These are phyloP conservation scores for Ceratocystiopsis minuta DNA, from an alignment of 2,329 filamentous ascomycete species.

Conservation along the genomic window DNA sequence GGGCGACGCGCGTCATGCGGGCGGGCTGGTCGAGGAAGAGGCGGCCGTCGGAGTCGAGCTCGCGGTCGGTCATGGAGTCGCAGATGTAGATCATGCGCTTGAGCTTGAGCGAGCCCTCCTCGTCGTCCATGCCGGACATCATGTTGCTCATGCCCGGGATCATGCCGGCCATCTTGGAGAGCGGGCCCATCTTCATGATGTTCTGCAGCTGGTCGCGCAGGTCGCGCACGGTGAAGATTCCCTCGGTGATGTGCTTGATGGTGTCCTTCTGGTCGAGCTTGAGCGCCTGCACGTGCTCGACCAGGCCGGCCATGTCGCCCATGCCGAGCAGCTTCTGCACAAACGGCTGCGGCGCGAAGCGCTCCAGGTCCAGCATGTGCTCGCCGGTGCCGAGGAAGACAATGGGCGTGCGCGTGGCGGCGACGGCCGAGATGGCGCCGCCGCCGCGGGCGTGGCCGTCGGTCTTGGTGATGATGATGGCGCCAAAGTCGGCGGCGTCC, in stretches of 20 bases:
- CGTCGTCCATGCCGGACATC: conserved; percentile 93
- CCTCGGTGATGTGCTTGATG: conserved; percentile 96
- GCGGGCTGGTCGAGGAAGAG: conserved; percentile 83
- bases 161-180: conserved; percentile 97
- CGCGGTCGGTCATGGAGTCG: conserved; percentile 93
- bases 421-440: conserved; percentile 93
- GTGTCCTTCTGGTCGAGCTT: conserved; percentile 97
- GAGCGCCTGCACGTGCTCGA: conserved; percentile 90
- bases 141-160: conserved; percentile 86
- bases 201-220: conserved; percentile 89
- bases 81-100: conserved; percentile 99
- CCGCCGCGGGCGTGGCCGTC: conserved; percentile 90
- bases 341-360: conserved; percentile 83
- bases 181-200: conserved; percentile 98
- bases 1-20: conserved; percentile 79
- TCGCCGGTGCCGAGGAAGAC: conserved; percentile 97
- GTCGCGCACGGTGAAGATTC: conserved; percentile 89
- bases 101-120: conserved; percentile 82
- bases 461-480: conserved; percentile 98
- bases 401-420: conserved; percentile 89
- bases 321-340: conserved; percentile 88
- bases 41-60: conserved; percentile 89
- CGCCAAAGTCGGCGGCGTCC: conserved; percentile 87
- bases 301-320: conserved; percentile 87
- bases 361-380: conserved; percentile 87